A percentile compares a stretch with the other conserved stretches of the same genome.
Conservation (phyloP, 1,139 yeast genomes). For the Hemisphaericaspora subhashii region DNA sequence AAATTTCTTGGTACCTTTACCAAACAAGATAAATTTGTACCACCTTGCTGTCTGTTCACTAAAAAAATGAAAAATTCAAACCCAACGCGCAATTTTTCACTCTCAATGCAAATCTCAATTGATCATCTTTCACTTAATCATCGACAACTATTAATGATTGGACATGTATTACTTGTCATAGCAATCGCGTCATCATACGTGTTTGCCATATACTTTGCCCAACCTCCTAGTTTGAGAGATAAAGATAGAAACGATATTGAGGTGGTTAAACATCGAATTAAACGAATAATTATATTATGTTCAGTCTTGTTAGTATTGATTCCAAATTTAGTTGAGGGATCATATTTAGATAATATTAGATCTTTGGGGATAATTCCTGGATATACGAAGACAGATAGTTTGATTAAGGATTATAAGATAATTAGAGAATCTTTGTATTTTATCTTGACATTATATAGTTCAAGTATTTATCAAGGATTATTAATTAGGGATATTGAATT, state of each 20-base stretch:
- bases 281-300: slow-evolving; percentile 36
- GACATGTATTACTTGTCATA: slow-evolving; percentile 5
- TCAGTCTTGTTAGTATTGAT: slow-evolving; percentile 27
- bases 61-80: no score
- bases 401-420: slow-evolving; percentile 25
- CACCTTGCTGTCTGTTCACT: no score
- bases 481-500: slow-evolving; percentile 9
- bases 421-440: slow-evolving; percentile 26
- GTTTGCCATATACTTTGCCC: slow-evolving; percentile 30
- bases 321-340: slow-evolving; percentile 21
- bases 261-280: slow-evolving; percentile 37
- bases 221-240: slow-evolving; percentile 24
- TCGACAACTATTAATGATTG: neutral
- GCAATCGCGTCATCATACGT: slow-evolving; percentile 45
- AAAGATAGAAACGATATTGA: slow-evolving; percentile 47
- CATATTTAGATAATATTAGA: slow-evolving; percentile 13
- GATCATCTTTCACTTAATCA: slow-evolving; percentile 1
- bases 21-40: no score
- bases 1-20: no score
- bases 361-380: slow-evolving; percentile 32
- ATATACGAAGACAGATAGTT: slow-evolving; percentile 18
- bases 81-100: no score
- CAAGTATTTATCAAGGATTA: slow-evolving; percentile 54
- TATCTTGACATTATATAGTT: slow-evolving; percentile 50
- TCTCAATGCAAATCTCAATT: no score